These are phyloP conservation scores for Diospyros kaki DNA, from an alignment of 148 eudicot genomes.

Conservation along the genomic window DNA sequence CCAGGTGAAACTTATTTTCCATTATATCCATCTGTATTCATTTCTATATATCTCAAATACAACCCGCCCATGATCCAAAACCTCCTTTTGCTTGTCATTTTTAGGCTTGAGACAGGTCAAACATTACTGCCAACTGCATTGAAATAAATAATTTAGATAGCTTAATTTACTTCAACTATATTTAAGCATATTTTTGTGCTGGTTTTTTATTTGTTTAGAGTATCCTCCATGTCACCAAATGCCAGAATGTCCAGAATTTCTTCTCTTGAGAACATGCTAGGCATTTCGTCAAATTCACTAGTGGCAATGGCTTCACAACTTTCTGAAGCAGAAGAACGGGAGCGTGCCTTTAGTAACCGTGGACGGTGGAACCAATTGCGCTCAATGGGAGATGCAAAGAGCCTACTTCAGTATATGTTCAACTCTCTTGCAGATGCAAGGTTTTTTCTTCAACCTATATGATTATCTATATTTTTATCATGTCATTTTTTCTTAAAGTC, in stretches of 20 bases:
- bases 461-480: too few species aligned
- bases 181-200: background rate
- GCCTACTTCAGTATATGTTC: conserved; percentile 85
- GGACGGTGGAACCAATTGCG: conserved; percentile 95
- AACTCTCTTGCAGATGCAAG: conserved; percentile 81
- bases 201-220: conserved; percentile 37
- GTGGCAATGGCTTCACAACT: conserved; percentile 99
- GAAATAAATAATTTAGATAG: background rate
- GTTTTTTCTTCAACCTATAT: conserved; percentile 25
- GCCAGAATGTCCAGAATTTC: conserved; percentile 94
- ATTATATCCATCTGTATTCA: background rate
- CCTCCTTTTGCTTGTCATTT: too few species aligned
- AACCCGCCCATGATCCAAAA: background rate
- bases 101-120: too few species aligned
- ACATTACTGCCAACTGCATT: too few species aligned
- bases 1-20: conserved; percentile 46
- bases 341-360: conserved; percentile 72
- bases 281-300: conserved; percentile 90
- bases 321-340: conserved; percentile 98
- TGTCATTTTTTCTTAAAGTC: too few species aligned
- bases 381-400: conserved; percentile 94
- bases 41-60: background rate
- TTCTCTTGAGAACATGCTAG: conserved; percentile 88
- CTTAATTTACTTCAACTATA: too few species aligned
- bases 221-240: conserved; percentile 81